Conservation (phyloP, 257 asterid species). For the Pogostemon cablin region DNA sequence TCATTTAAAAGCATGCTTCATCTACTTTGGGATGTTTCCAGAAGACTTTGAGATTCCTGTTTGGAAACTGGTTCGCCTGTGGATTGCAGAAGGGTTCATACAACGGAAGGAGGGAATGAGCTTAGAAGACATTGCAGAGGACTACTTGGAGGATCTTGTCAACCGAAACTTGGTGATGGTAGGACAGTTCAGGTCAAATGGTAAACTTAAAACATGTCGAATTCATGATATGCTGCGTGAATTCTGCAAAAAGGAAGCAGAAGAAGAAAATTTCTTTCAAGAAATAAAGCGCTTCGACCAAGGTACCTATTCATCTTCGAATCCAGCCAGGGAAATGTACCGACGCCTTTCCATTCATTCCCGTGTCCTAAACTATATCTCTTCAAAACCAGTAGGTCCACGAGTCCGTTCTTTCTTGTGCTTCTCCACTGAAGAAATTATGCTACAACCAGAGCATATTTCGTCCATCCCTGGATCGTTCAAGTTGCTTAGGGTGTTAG, state of each 20-base stretch:
- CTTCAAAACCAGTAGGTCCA: conserved; percentile 46
- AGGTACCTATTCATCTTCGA: conserved; percentile 37
- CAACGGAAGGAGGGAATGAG: conserved; percentile 45
- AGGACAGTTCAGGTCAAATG: conserved; percentile 38
- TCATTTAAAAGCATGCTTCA: conserved; percentile 55
- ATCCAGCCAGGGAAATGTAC: conserved; percentile 38
- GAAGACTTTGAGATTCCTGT: conserved; percentile 51
- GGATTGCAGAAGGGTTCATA: conserved; percentile 69
- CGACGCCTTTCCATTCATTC: conserved; percentile 64
- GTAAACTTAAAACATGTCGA: conserved; percentile 52
- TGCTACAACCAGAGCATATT: conserved; percentile 39
- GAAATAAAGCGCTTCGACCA: conserved; percentile 49
- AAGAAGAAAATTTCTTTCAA: conserved; percentile 44
- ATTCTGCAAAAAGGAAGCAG: conserved; percentile 54
- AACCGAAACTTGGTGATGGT: conserved; percentile 53
- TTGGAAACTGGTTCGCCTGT: conserved; percentile 46
- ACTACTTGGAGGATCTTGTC: conserved; percentile 51
- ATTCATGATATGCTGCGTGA: conserved; percentile 60
- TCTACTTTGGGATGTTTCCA: conserved; percentile 60
- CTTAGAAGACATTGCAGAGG: conserved; percentile 55
- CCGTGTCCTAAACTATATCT: conserved; percentile 40
- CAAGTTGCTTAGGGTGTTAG: conserved; percentile 59
- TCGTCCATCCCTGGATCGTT: conserved; percentile 51
- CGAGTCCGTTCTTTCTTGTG: conserved; percentile 62
- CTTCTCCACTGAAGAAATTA: conserved; percentile 40